These are phyloP conservation scores for Knoxdaviesia proteae DNA, from an alignment of 2,329 filamentous ascomycete species.

Conservation along the genomic window DNA sequence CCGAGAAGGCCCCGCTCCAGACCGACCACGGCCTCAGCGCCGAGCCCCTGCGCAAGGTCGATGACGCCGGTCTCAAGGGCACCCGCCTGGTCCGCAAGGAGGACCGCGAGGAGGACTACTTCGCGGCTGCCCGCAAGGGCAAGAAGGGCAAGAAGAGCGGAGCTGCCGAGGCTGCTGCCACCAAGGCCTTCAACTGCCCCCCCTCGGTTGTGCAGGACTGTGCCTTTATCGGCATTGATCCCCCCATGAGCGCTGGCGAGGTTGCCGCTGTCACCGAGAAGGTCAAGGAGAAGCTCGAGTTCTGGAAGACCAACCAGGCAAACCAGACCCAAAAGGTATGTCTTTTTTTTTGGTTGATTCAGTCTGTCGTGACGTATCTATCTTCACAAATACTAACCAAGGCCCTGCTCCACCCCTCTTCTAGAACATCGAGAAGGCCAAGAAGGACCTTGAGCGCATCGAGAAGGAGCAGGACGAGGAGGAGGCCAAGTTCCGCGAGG, in stretches of 20 bases:
- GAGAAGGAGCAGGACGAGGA: conserved; percentile 35
- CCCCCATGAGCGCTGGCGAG: conserved; percentile 70
- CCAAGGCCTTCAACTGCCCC: conserved; percentile 57
- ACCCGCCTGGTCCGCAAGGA: conserved; percentile 70
- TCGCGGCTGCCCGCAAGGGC: conserved; percentile 67
- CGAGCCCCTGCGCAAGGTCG: conserved; percentile 62
- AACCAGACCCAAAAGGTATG: conserved; percentile 77
- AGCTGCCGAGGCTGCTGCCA: conserved; percentile 22
- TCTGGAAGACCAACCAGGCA: conserved; percentile 83
- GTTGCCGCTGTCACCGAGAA: conserved; percentile 66
- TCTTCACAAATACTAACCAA: conserved; percentile 10
- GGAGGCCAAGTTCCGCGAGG: conserved; percentile 23
- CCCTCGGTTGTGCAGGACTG: conserved; percentile 86
- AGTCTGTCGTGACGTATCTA: not conserved
- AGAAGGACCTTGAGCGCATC: conserved; percentile 82
- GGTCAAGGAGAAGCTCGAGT: conserved; percentile 72
- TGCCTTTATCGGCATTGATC: conserved; percentile 61
- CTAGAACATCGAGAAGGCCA: conserved; percentile 90
- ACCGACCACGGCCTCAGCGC: conserved; percentile 57
- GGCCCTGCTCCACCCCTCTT: not conserved
- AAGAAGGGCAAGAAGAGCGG: conserved; percentile 58
- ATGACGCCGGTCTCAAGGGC: conserved; percentile 69
- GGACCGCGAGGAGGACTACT: conserved; percentile 71
- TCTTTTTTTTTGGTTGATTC: conserved; percentile 6
- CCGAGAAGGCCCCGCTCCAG: conserved; percentile 45